These are phyloP conservation scores for Aegilops umbellulata DNA, from an alignment of 176 grass and related monocot genomes.

Conservation along the genomic window DNA sequence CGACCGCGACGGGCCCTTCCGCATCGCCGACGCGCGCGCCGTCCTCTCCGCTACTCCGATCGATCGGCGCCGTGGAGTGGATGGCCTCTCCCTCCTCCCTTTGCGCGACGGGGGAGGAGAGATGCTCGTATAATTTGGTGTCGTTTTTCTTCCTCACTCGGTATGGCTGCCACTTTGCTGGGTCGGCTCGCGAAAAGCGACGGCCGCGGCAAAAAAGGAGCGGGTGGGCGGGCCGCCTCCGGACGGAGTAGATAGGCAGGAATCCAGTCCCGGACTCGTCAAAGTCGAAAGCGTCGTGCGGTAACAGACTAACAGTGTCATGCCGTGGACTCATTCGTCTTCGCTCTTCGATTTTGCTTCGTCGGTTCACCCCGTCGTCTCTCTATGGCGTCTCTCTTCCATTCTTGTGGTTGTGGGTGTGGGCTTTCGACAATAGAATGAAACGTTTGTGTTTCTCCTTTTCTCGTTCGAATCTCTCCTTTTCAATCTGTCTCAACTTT, in stretches of 20 bases:
- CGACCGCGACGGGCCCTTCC: constrained; percentile 57
- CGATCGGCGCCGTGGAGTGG: neutral
- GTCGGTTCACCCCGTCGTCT: neutral
- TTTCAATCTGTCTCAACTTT: too few species aligned
- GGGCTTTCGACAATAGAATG: too few species aligned
- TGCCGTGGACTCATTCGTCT: neutral
- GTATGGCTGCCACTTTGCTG: constrained; percentile 42
- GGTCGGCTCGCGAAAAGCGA: constrained; percentile 49
- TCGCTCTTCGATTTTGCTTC: neutral
- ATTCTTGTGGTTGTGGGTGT: too few species aligned
- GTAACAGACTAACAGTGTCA: neutral
- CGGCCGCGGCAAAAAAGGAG: constrained; percentile 58
- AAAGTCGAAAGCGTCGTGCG: neutral
- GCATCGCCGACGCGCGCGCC: constrained; percentile 38
- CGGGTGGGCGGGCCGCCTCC: neutral
- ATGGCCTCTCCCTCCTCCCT: neutral
- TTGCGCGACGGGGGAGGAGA: neutral
- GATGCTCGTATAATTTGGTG: constrained; percentile 13
- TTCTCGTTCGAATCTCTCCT: too few species aligned
- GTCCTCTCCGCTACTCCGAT: neutral
- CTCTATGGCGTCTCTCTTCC: too few species aligned
- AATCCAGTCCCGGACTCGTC: neutral
- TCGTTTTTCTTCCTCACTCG: neutral
- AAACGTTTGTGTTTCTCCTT: too few species aligned
- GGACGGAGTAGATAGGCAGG: neutral